These are phyloP conservation scores for Verticillium dahliae DNA, from an alignment of 2,329 filamentous ascomycete species.

Conservation along the genomic window DNA sequence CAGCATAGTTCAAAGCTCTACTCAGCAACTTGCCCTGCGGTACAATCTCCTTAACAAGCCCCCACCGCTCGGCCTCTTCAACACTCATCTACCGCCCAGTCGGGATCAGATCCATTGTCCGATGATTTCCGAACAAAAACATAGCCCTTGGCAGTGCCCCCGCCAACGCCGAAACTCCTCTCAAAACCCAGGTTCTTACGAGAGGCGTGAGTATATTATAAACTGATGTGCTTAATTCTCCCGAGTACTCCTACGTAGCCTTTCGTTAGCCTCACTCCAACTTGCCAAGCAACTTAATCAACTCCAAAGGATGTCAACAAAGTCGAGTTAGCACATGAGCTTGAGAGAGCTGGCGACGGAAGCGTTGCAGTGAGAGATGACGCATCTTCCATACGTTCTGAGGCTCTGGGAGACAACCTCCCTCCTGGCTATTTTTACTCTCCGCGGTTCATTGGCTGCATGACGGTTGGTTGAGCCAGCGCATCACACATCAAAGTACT, in stretches of 20 bases:
- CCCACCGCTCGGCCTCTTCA: constrained; percentile 22
- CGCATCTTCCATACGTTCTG: constrained; percentile 24
- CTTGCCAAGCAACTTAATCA: too few species aligned
- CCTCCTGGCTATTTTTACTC: constrained; percentile 30
- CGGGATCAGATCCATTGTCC: constrained; percentile 24
- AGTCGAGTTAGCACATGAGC: constrained; percentile 10
- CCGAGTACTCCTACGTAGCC: too few species aligned
- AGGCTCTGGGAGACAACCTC: constrained; percentile 25
- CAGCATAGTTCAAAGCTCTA: constrained; percentile 21
- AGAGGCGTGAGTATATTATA: too few species aligned
- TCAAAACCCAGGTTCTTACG: constrained; percentile 27
- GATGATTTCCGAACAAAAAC: constrained; percentile 24
- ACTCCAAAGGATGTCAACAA: constrained; percentile 12
- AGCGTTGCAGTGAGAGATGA: constrained; percentile 13
- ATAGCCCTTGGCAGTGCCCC: constrained; percentile 46
- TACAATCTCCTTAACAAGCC: constrained; percentile 20
- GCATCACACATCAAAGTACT: background rate
- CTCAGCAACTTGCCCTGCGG: constrained; percentile 20
- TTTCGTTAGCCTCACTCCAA: too few species aligned
- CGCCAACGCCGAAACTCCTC: constrained; percentile 50
- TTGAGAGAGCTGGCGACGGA: constrained; percentile 8
- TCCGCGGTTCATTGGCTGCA: constrained; percentile 22
- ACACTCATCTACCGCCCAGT: constrained; percentile 18
- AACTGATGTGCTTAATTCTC: too few species aligned
- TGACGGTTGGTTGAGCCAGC: constrained; percentile 18